Conservation (phyloP, 2,329 filamentous ascomycete genomes). For the Gaeumannomyces tritici region DNA sequence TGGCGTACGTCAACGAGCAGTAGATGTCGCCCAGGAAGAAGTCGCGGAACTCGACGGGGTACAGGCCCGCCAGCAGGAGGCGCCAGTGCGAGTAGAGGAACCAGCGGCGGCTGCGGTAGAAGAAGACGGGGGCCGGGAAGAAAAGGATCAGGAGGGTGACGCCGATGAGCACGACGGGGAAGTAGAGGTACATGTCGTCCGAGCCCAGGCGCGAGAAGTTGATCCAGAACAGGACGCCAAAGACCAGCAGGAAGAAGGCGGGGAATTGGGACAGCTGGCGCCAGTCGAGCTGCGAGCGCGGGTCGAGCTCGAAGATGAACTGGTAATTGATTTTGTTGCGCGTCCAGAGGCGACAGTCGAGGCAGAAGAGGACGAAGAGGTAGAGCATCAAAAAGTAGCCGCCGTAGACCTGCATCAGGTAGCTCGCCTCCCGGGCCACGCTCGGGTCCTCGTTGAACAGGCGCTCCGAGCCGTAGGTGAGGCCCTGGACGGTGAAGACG, state of each 20-base stretch:
- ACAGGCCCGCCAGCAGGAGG: conserved; percentile 73
- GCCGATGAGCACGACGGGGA: conserved; percentile 70
- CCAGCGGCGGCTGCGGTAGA: conserved; percentile 72
- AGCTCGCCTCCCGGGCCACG: conserved; percentile 47
- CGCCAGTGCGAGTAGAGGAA: conserved; percentile 86
- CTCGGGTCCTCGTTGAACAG: conserved; percentile 36
- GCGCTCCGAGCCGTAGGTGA: conserved; percentile 50
- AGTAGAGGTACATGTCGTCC: conserved; percentile 69
- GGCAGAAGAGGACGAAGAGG: conserved; percentile 72
- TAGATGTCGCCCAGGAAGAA: conserved; percentile 98
- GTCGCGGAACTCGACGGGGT: conserved; percentile 92
- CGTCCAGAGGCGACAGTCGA: conserved; percentile 78
- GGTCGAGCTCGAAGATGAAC: conserved; percentile 95
- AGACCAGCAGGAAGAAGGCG: conserved; percentile 67
- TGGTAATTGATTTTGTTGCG: conserved; percentile 85
- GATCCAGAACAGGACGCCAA: conserved; percentile 77
- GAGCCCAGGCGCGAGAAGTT: conserved; percentile 69
- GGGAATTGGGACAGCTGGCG: conserved; percentile 79
- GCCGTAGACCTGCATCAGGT: conserved; percentile 80
- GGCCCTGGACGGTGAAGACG: conserved; percentile 57
- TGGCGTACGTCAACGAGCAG: conserved; percentile 86
- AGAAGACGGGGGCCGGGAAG: conserved; percentile 64
- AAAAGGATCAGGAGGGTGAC: conserved; percentile 62
- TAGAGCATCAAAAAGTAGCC: conserved; percentile 83
- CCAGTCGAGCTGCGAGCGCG: conserved; percentile 80